Percentiles rank a stretch among this genome's conserved stretches.
phyloP scores from a whole-genome alignment of 2,329 filamentous ascomycete genomes.

The Colletotrichum tropicicola region DNA sequence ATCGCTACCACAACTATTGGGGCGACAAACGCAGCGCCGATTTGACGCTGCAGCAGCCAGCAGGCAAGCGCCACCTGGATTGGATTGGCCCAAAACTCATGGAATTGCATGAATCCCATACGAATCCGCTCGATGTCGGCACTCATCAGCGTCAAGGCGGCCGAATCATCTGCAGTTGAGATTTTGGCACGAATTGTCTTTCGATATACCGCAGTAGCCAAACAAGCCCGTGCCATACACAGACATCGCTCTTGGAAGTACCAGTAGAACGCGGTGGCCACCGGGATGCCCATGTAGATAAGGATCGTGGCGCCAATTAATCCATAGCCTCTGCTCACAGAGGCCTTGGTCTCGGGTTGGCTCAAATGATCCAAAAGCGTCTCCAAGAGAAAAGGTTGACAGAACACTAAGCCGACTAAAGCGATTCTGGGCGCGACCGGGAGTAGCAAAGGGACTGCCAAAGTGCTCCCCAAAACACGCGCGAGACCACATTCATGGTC shows the following conservation, averaged over 20 bases:
- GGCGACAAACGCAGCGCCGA: slow-evolving; percentile 56
- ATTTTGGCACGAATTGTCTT: slow-evolving; percentile 39
- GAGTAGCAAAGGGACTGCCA: not conserved
- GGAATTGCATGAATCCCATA: slow-evolving; percentile 42
- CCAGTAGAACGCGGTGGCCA: slow-evolving; percentile 48
- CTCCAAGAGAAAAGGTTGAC: slow-evolving; percentile 3
- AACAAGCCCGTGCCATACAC: slow-evolving; percentile 42
- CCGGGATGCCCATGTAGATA: slow-evolving; percentile 50
- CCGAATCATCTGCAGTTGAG: slow-evolving; percentile 39
- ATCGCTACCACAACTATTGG: slow-evolving; percentile 53
- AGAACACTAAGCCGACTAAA: not conserved
- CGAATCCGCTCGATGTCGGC: slow-evolving; percentile 55
- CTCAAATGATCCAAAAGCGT: not conserved
- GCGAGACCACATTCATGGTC: not conserved
- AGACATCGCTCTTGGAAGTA: slow-evolving; percentile 46
- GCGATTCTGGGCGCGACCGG: not conserved
- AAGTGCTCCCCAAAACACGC: not conserved
- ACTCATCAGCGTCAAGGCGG: slow-evolving; percentile 56
- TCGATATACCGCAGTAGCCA: slow-evolving; percentile 43
- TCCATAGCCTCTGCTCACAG: slow-evolving; percentile 46
- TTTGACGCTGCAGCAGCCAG: slow-evolving; percentile 54
- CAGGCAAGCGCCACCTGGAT: slow-evolving; percentile 53
- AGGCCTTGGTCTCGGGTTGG: slow-evolving; percentile 11
- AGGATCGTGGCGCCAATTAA: slow-evolving; percentile 50
- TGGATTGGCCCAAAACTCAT: slow-evolving; percentile 51